Percentiles rank a stretch among this genome's conserved stretches.
Conservation (phyloP, 1,284 basidiomycete species). For the Apiotrichum porosum region DNA sequence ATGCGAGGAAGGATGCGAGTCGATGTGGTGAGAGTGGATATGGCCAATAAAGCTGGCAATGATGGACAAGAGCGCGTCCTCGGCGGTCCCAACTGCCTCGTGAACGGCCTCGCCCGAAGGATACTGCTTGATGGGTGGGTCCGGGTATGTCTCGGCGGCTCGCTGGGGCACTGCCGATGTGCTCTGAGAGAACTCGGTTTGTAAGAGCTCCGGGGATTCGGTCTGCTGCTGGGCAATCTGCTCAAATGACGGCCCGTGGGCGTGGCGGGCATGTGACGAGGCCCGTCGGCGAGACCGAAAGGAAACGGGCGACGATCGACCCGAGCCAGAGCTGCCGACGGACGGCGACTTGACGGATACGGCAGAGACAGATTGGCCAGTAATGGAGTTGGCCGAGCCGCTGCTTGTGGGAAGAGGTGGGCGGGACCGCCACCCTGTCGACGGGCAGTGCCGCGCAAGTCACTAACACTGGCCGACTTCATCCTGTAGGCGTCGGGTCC, state of each 20-base stretch:
- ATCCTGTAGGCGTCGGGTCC: slow-evolving; percentile 2
- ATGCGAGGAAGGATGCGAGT: slow-evolving; percentile 83
- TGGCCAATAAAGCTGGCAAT: slow-evolving; percentile 97
- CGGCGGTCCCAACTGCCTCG: slow-evolving; percentile 57
- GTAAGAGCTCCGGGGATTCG: slow-evolving; percentile 6
- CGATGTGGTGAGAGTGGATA: slow-evolving; percentile 83
- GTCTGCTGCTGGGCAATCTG: neutral
- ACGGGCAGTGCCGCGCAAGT: slow-evolving; percentile 52
- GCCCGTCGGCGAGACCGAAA: slow-evolving; percentile 7
- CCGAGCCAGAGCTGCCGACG: slow-evolving; percentile 21
- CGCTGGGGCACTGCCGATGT: neutral
- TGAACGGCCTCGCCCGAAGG: slow-evolving; percentile 33
- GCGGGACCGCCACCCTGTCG: slow-evolving; percentile 35
- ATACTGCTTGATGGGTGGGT: slow-evolving; percentile 9
- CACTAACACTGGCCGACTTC: slow-evolving; percentile 55
- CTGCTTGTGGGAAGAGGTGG: slow-evolving; percentile 29
- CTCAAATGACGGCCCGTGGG: slow-evolving; percentile 8
- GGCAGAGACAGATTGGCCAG: neutral
- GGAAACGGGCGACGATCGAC: slow-evolving; percentile 24
- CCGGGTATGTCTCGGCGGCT: neutral
- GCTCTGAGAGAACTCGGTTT: slow-evolving; percentile 5
- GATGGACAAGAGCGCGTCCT: slow-evolving; percentile 84
- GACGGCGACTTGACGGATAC: slow-evolving; percentile 8
- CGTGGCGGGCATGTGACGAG: neutral
- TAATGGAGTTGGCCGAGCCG: neutral